Evolutionary conservation across 1,284 basidiomycete species (phyloP).

Genomic region (Pseudomicrostroma phylloplanum): DNA sequence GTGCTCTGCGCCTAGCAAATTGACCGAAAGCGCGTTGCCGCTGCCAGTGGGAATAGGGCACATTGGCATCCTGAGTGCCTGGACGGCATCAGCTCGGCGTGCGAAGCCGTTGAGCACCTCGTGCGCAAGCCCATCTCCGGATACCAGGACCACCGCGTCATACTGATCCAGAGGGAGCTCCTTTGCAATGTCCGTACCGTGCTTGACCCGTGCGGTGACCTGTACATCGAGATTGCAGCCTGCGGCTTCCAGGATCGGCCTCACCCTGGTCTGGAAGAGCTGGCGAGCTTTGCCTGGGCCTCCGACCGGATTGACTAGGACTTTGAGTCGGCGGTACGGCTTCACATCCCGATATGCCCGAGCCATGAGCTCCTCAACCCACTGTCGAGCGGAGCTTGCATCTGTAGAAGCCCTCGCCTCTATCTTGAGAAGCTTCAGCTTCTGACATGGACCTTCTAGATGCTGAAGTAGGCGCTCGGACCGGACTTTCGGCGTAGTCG

Average conservation of each 20-base stretch:
- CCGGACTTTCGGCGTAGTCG: constrained; percentile 8
- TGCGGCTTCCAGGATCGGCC: constrained; percentile 74
- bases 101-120: constrained; percentile 91
- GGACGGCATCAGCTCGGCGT: constrained; percentile 62
- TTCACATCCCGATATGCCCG: constrained; percentile 22
- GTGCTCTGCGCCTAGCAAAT: constrained; percentile 56
- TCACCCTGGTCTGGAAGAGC: constrained; percentile 63
- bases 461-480: constrained; percentile 18
- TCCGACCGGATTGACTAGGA: constrained; percentile 82
- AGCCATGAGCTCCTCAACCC: constrained; percentile 26
- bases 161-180: constrained; percentile 59
- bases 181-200: constrained; percentile 68
- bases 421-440: constrained; percentile 37
- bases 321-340: constrained; percentile 31
- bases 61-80: constrained; percentile 69
- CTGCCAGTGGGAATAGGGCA: constrained; percentile 82
- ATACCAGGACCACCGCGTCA: constrained; percentile 69
- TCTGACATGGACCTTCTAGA: constrained; percentile 33
- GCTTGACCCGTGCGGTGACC: constrained; percentile 57
- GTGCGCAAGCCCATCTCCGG: constrained; percentile 82
- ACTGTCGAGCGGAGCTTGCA: constrained; percentile 10
- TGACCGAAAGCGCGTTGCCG: constrained; percentile 72
- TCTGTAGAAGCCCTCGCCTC: constrained; percentile 24
- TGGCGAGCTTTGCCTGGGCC: constrained; percentile 70
- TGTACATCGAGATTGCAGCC: constrained; percentile 63